These are phyloP conservation scores for Erodium trifolium DNA, from an alignment of 441 rosid species.

Conservation along the genomic window DNA sequence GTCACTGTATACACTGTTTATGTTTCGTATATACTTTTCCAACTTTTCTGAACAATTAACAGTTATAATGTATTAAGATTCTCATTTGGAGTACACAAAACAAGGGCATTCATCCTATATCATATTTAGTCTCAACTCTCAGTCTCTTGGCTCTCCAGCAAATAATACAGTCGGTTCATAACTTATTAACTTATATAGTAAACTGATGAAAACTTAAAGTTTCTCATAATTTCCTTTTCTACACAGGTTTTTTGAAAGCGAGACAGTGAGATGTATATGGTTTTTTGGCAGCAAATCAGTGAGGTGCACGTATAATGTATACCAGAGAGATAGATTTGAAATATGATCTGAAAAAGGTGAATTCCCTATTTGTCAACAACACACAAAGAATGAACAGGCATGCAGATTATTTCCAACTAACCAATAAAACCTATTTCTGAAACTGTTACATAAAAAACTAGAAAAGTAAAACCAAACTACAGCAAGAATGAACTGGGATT, in stretches of 20 bases:
- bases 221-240: not conserved
- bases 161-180: not conserved
- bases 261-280: not conserved
- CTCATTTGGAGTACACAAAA: too few relatives aligned
- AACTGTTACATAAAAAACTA: not conserved
- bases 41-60: too few relatives aligned
- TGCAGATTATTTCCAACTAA: too few relatives aligned
- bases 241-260: not conserved
- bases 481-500: not conserved
- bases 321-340: not conserved
- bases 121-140: too few relatives aligned
- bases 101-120: too few relatives aligned
- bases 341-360: not conserved
- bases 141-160: too few relatives aligned
- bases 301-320: not conserved
- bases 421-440: too few relatives aligned
- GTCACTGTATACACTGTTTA: too few relatives aligned
- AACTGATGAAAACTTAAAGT: not conserved
- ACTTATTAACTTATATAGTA: too few relatives aligned
- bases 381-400: not conserved
- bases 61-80: too few relatives aligned
- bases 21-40: too few relatives aligned
- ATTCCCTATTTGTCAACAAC: not conserved
- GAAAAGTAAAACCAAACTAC: not conserved
- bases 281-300: too few relatives aligned